phyloP scores from a whole-genome alignment of 2,329 filamentous ascomycete genomes.

The Fusarium continuum region DNA sequence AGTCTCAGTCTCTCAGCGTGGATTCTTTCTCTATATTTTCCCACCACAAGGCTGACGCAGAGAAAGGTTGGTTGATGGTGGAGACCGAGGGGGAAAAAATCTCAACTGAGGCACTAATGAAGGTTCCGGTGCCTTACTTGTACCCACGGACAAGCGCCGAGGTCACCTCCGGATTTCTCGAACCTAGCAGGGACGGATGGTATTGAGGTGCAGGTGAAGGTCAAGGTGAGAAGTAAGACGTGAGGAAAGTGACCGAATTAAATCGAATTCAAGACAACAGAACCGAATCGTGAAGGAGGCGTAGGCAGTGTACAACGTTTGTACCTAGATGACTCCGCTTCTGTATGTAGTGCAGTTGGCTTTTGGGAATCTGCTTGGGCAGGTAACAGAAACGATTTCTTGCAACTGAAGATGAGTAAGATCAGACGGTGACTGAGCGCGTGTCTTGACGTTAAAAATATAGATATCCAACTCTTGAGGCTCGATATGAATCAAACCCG shows the following conservation, averaged over 20 bases:
- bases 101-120: constrained; percentile 33
- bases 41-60: not conserved
- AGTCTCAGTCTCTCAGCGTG: not conserved
- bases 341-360: not conserved
- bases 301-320: too few relatives aligned
- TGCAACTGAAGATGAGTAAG: not conserved
- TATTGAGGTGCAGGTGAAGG: too few relatives aligned
- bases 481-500: constrained; percentile 7
- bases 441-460: not conserved
- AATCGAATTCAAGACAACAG: too few relatives aligned
- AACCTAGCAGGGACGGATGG: not conserved
- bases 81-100: constrained; percentile 21
- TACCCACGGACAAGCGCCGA: constrained; percentile 35
- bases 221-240: not conserved
- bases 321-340: too few relatives aligned
- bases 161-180: constrained; percentile 15
- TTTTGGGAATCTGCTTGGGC: not conserved
- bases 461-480: not conserved
- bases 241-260: not conserved
- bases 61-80: not conserved
- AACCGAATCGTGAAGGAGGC: not conserved
- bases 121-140: constrained; percentile 2
- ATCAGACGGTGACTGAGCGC: not conserved
- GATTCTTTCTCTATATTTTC: not conserved
- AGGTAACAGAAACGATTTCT: not conserved